Evolutionary conservation across 148 eudicot genomes (phyloP).

Genomic region (Rhododendron kiyosumense): DNA sequence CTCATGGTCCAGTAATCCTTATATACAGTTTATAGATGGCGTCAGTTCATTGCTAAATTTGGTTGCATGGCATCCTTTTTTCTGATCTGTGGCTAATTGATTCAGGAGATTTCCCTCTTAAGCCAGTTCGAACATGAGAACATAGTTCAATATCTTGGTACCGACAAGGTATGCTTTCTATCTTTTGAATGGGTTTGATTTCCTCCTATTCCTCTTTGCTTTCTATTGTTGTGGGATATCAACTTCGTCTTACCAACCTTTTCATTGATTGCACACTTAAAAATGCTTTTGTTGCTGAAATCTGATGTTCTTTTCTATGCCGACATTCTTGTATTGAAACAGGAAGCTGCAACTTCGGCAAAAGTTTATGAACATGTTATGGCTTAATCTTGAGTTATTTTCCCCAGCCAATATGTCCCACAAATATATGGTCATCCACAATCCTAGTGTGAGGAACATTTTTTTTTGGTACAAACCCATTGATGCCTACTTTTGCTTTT

Average conservation of each 20-base stretch:
- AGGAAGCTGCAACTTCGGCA: neutral
- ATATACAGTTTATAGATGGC: neutral
- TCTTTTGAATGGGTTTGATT: neutral
- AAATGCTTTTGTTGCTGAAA: neutral
- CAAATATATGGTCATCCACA: neutral
- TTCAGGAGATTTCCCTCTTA: constrained; percentile 72
- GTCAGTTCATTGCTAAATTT: neutral
- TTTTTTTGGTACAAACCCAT: neutral
- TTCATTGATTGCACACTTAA: neutral
- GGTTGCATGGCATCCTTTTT: neutral
- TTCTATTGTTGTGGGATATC: neutral
- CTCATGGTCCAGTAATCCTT: neutral
- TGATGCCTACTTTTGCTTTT: neutral
- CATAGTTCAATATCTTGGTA: constrained; percentile 72
- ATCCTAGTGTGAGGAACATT: neutral
- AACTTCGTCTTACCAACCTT: neutral
- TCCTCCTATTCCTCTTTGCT: neutral
- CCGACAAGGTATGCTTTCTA: constrained; percentile 34
- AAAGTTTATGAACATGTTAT: neutral
- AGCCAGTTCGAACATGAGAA: constrained; percentile 84
- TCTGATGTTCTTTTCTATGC: neutral
- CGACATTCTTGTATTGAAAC: neutral
- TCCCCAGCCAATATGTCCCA: neutral
- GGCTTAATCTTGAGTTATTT: neutral
- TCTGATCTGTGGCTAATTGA: neutral